Evolutionary conservation across 2,329 filamentous ascomycete species (phyloP).

Genomic region (Pleoardoris graminearum): DNA sequence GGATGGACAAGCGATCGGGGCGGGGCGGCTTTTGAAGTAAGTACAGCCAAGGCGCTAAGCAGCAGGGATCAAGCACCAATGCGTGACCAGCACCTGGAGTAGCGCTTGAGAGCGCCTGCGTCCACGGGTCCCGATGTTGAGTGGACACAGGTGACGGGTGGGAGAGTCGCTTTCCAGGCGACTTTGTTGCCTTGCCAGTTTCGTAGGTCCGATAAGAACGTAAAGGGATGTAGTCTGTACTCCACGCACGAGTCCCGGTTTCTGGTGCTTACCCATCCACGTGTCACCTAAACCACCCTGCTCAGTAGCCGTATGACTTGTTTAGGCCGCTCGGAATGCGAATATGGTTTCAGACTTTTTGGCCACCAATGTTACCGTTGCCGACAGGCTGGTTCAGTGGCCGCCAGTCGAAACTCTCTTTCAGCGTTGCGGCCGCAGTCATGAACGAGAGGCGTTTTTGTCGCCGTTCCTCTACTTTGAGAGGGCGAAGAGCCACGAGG

Average conservation of each 20-base stretch:
- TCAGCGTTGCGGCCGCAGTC: neutral
- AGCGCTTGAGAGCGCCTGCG: neutral
- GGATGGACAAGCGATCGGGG: conserved; percentile 21
- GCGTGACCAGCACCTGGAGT: neutral
- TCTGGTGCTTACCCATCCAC: conserved; percentile 36
- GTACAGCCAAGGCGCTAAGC: conserved; percentile 24
- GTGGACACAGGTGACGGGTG: neutral
- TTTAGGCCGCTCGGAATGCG: conserved; percentile 34
- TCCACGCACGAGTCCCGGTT: conserved; percentile 14
- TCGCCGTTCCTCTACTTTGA: neutral
- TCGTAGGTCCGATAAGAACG: neutral
- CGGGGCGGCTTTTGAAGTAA: conserved; percentile 26
- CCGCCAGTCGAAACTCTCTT: neutral
- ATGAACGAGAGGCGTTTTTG: neutral
- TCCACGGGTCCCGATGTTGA: too few species aligned
- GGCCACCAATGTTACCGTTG: conserved; percentile 13
- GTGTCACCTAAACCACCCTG: conserved; percentile 30
- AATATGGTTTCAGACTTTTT: conserved; percentile 33
- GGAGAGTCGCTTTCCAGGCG: neutral
- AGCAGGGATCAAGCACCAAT: conserved; percentile 10
- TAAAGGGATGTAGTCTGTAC: conserved; percentile 9
- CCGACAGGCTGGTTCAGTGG: conserved; percentile 9
- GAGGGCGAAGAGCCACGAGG: neutral
- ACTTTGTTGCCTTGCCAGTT: neutral
- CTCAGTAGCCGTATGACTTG: conserved; percentile 36